Evolutionary conservation across 2,329 filamentous ascomycete species (phyloP), one percentile per base, ranked within the genome.

Genomic region (Metarhizium guizhouense): DNA sequence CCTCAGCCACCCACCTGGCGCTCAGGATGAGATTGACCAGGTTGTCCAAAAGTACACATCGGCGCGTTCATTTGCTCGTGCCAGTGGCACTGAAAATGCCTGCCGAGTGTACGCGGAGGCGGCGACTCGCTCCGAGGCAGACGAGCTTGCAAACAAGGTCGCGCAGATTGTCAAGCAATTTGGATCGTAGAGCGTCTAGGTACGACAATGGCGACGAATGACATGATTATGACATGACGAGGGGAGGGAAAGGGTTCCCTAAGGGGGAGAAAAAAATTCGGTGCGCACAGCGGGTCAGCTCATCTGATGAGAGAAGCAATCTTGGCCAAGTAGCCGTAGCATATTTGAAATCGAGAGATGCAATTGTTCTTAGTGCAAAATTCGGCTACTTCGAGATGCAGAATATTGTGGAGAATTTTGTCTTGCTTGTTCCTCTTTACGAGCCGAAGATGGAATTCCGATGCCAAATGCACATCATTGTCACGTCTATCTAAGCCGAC

Each of bases 71-170:
- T 99, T 99, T 71, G 94, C 91, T 7, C 86, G 94, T 64, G 91
- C 94, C 42, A 94, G 88, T 61, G 94, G 94, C 34, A 99, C 94
- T 0, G 94, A 99, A 72, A 95, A 99, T 70, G 93, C 91, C 2
- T 92, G 96, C 64, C 83, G 94, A 59, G 92, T 99, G 20, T 99
- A 99, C 68, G 93, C 93, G 7, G 94, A 99, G 74, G 94, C 94
- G 4, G 89, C 88, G 42, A 94, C 89, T 50, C 84, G 88, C 60
- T 88, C 85, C 16, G 93, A 97, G 72, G 91, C 92, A 1, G 92
- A 96, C 65, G 91, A 96, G 71, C 79, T 97, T 59, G 90, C 92
- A 56, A 85, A 85, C 64, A 89, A 90, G 69, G 90, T 97, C 51
- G 85, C 87, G 16, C 80, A 83, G 61, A 83, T 91, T 59, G 86